A percentile compares a stretch with the other conserved stretches of the same genome.
Evolutionary conservation across 495 filamentous ascomycete genomes (phyloP).

Genomic region (Aspergillus steynii): DNA sequence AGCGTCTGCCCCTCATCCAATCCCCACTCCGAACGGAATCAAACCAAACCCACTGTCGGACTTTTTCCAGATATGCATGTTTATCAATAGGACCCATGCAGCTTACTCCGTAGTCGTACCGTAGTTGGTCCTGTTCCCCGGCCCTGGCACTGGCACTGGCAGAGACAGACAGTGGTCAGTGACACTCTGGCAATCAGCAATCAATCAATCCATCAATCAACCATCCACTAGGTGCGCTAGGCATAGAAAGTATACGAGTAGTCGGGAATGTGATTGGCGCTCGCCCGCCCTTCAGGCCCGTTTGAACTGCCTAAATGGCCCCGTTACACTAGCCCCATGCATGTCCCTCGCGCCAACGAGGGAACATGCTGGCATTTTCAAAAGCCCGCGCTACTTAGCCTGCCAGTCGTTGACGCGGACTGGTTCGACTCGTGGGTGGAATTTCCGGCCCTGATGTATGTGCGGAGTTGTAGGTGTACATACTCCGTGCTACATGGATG

Average conservation of each 20-base stretch:
- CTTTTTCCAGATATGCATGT: background rate
- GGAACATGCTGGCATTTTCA: background rate
- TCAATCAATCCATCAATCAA: no score
- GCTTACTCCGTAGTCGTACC: background rate
- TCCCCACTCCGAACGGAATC: no score
- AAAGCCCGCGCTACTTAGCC: no score
- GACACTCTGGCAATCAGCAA: no score
- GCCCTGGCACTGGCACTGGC: no score
- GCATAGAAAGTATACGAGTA: background rate
- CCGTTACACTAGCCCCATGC: background rate
- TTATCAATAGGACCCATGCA: background rate
- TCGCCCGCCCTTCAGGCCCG: no score
- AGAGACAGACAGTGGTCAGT: background rate
- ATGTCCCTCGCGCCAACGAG: background rate
- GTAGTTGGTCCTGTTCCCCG: no score
- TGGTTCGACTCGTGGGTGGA: no score
- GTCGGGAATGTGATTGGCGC: background rate
- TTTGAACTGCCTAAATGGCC: background rate
- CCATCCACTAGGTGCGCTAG: background rate
- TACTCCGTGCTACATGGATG: background rate
- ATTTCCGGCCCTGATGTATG: no score
- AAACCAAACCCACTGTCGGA: background rate
- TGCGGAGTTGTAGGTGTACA: background rate
- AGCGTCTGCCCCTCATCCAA: no score
- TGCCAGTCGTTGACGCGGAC: no score